Evolutionary conservation across 2,329 filamentous ascomycete species (phyloP), one percentile per base, ranked within the genome.

Genomic region (Fusarium nygamai): DNA sequence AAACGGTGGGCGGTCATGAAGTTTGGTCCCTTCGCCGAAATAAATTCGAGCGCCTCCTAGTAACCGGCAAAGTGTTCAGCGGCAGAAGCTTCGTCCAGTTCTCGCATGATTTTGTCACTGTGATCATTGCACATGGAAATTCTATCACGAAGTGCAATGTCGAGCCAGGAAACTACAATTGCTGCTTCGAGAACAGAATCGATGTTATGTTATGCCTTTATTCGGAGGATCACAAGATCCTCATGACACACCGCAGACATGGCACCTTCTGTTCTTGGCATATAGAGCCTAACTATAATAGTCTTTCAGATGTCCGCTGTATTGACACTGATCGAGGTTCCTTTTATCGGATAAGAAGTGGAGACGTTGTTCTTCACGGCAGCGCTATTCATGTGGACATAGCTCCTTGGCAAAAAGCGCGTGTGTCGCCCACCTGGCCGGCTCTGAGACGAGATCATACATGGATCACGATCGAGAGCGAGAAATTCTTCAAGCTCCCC

Each of bases 261-360:
- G 2, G 0, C 11, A 24, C 48, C n/a, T 3, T 0, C 0, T 3
- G 17, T 0, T 24, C 17, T 4, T 51, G 48, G 48, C 17, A 24
- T 24, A 20, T 51, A 22, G 17, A 16, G 3, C 17, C 20, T 24
- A 34, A 20, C n/a, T 51, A 24, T 3, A 34, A 1, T 16, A 8
- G 17, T 2, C 3, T 51, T 51, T 1, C 6, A 24, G 0, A 20
- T 20, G 0, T 1, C 12, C 0, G 22, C 31, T 51, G 20, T 20
- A 4, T 16, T 13, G 0, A 14, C 1, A 34, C 22, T 5, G 0
- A 3, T 13, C 10, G 0, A 19, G 29, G 3, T 13, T 14, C 0
- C 11, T 3, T 5, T 1, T 3, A 16, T 22, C 1, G 4, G 4
- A 0, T 8, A 14, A 14, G 5, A 13, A 3, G 1, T 11, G 46